Evolutionary conservation across 129 eudicot genomes (phyloP).

Genomic region (Chrysanthemum lavandulifolium): DNA sequence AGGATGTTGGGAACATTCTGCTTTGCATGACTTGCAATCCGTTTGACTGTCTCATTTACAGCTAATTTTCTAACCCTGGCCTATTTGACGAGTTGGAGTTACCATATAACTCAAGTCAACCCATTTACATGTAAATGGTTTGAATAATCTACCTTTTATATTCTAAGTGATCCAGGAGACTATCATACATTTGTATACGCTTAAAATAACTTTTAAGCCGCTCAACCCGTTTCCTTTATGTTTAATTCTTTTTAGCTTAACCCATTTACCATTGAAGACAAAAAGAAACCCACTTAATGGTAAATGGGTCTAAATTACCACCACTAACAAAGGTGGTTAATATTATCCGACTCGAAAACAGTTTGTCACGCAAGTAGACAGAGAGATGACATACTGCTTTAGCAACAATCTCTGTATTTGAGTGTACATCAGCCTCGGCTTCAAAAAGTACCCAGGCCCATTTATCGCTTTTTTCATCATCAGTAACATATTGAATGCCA

Average conservation of each 20-base stretch:
- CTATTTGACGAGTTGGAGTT: not conserved
- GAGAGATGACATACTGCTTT: slow-evolving; percentile 72
- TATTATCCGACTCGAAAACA: not conserved
- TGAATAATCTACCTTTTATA: no score
- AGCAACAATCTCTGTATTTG: slow-evolving; percentile 72
- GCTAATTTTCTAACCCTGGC: not conserved
- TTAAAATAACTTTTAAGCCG: no score
- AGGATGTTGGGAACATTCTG: not conserved
- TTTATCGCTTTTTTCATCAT: slow-evolving; percentile 68
- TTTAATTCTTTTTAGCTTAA: no score
- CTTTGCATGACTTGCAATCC: not conserved
- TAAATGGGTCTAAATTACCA: no score
- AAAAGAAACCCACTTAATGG: no score
- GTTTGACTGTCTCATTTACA: not conserved
- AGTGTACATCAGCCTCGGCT: slow-evolving; percentile 54
- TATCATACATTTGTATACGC: no score
- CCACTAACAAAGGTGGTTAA: not conserved
- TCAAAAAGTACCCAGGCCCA: slow-evolving; percentile 99
- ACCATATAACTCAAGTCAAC: not conserved
- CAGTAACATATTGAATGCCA: slow-evolving; percentile 67
- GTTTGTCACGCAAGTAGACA: not conserved
- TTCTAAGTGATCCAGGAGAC: no score
- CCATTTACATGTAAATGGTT: not conserved
- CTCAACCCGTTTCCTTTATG: no score
- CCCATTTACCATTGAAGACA: no score